Conservation (phyloP, 2,329 filamentous ascomycete genomes). For the Xylaria sp. region DNA sequence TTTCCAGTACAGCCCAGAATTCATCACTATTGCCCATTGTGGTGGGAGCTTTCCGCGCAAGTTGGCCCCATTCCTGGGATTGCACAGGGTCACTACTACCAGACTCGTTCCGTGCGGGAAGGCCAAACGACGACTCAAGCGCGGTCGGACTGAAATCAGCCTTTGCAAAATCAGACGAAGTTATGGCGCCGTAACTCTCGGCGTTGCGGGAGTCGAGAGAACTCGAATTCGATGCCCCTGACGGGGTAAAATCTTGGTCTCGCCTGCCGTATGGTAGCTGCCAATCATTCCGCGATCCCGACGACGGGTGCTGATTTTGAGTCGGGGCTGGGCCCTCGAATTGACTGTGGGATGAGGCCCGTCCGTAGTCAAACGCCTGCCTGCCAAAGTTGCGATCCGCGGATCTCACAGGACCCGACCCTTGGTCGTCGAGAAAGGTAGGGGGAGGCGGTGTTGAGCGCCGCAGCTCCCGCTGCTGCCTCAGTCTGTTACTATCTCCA, state of each 20-base stretch:
- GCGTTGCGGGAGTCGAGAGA: not conserved
- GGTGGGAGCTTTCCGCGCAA: conserved; percentile 6
- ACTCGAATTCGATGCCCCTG: not conserved
- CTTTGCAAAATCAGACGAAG: not conserved
- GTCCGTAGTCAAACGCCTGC: too few species aligned
- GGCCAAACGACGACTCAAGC: not conserved
- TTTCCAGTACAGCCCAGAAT: not conserved
- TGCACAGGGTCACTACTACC: not conserved
- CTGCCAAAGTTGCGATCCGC: too few species aligned
- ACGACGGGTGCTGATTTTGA: not conserved
- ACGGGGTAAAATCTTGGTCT: not conserved
- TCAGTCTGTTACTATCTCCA: not conserved
- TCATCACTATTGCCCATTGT: not conserved
- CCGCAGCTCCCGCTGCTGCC: not conserved
- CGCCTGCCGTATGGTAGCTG: not conserved
- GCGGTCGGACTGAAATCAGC: not conserved
- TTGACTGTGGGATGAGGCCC: not conserved
- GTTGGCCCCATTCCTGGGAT: conserved; percentile 16
- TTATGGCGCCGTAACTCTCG: too few species aligned
- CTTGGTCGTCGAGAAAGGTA: too few species aligned
- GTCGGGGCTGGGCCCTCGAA: not conserved
- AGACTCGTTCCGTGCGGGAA: too few species aligned
- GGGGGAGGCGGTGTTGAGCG: not conserved
- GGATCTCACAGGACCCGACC: too few species aligned
- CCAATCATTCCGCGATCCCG: not conserved